A percentile compares a stretch with the other conserved stretches of the same genome.
These are phyloP conservation scores for Daldinia loculata DNA, from an alignment of 495 filamentous ascomycete species.

Conservation along the genomic window DNA sequence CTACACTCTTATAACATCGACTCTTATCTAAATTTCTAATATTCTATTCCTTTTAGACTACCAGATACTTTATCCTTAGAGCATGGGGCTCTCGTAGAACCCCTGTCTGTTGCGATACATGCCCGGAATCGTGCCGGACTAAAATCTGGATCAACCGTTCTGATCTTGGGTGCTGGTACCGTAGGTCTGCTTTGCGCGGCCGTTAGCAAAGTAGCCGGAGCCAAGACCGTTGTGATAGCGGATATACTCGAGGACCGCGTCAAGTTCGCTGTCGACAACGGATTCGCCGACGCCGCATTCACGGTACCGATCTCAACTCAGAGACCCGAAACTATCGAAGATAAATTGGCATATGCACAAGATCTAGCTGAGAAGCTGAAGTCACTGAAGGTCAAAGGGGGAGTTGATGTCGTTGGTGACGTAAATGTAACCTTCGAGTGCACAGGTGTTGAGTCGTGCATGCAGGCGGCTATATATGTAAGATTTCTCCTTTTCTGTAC, in stretches of 20 bases:
- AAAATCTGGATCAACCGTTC: conserved; percentile 60
- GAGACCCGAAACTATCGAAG: conserved; percentile 62
- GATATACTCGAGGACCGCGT: conserved; percentile 80
- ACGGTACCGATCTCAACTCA: conserved; percentile 64
- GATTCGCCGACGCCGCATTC: conserved; percentile 69
- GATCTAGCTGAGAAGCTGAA: conserved; percentile 65
- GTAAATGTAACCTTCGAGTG: conserved; percentile 90
- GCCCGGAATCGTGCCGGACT: conserved; percentile 70
- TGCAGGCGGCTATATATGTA: conserved; percentile 88
- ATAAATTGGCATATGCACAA: conserved; percentile 68
- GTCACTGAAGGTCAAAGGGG: conserved; percentile 46
- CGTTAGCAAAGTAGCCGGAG: conserved; percentile 66
- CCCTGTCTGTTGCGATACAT: conserved; percentile 81
- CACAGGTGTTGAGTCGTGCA: conserved; percentile 85
- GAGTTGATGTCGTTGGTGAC: conserved; percentile 56
- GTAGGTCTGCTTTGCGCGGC: conserved; percentile 81
- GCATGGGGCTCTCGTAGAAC: conserved; percentile 79
- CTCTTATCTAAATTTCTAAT: background rate
- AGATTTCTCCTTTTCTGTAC: conserved; percentile 25
- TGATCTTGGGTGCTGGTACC: conserved; percentile 84
- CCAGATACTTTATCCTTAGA: conserved; percentile 69
- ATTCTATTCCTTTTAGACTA: conserved; percentile 51
- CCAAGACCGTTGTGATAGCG: conserved; percentile 71
- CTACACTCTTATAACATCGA: background rate
- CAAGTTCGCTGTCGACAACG: conserved; percentile 73